A percentile compares a stretch with the other conserved stretches of the same genome.
Evolutionary conservation across 495 filamentous ascomycete genomes (phyloP).

Genomic region (Aspergillus nanangensis): DNA sequence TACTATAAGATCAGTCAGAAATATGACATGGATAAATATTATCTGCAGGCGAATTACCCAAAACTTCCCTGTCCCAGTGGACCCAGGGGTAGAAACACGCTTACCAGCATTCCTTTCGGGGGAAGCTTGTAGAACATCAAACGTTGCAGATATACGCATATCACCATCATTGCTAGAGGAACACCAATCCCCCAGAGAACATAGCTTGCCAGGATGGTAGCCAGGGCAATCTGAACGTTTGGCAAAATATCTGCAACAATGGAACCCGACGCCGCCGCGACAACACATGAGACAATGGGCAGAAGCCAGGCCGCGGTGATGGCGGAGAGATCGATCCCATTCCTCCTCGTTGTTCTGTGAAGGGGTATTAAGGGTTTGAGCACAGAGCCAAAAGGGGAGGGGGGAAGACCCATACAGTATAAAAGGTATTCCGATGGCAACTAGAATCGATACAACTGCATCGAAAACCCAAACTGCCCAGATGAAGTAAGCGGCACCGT

Average conservation of each 20-base stretch:
- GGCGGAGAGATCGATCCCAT: constrained; percentile 24
- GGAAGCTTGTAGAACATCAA: constrained; percentile 54
- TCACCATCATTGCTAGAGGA: constrained; percentile 48
- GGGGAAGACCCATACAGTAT: constrained; percentile 39
- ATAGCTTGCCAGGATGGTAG: constrained; percentile 53
- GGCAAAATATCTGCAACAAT: constrained; percentile 51
- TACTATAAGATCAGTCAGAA: constrained; percentile 11
- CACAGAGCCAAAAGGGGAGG: not conserved
- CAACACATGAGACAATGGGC: constrained; percentile 54
- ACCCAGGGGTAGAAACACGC: constrained; percentile 57
- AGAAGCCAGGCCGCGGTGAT: constrained; percentile 60
- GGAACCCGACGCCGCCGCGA: constrained; percentile 52
- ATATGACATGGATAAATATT: not conserved
- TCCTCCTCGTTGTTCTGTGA: constrained; percentile 27
- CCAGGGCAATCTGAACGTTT: constrained; percentile 47
- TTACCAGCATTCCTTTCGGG: constrained; percentile 54
- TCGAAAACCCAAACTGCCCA: constrained; percentile 60
- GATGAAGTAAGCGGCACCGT: constrained; percentile 28
- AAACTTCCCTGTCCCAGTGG: constrained; percentile 57
- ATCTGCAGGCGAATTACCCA: constrained; percentile 17
- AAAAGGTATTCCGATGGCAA: constrained; percentile 49
- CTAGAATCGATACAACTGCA: constrained; percentile 44
- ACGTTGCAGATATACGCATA: constrained; percentile 58
- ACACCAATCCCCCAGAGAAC: constrained; percentile 57
- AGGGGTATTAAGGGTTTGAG: not conserved